Evolutionary conservation across 129 eudicot genomes (phyloP).

Genomic region (Flaveria sonorensis): DNA sequence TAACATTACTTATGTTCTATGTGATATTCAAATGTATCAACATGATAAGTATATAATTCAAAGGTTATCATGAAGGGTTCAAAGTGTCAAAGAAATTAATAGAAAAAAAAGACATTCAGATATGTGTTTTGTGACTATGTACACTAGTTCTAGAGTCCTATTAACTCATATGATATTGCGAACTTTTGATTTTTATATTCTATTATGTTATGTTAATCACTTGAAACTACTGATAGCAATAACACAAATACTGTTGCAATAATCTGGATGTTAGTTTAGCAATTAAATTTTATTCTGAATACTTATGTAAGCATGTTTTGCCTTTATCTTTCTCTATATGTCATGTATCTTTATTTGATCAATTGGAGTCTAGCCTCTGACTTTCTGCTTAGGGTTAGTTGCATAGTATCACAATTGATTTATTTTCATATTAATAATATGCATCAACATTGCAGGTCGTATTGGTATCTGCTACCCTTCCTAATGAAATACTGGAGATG

Average conservation of each 20-base stretch:
- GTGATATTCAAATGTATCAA: not conserved
- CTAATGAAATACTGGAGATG: constrained; percentile 92
- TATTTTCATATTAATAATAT: not conserved
- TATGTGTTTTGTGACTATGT: not conserved
- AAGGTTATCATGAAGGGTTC: not conserved
- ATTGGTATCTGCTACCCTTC: constrained; percentile 92
- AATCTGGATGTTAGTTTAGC: not conserved
- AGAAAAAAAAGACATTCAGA: not conserved
- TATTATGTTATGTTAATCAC: not conserved
- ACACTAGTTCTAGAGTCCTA: not conserved
- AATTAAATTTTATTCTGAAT: not conserved
- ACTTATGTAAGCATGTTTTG: not conserved
- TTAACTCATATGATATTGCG: not conserved
- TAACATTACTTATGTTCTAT: not conserved
- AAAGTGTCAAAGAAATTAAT: not conserved
- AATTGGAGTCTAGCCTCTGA: not conserved
- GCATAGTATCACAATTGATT: not conserved
- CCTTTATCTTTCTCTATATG: not conserved
- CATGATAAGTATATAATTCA: not conserved
- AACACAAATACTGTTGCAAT: not conserved
- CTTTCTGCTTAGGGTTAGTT: not conserved
- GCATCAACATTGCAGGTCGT: constrained; percentile 53
- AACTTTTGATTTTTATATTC: too few relatives aligned
- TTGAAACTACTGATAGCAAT: constrained; percentile 1
- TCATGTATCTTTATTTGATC: not conserved